Percentiles rank a stretch among this genome's conserved stretches.
These are phyloP conservation scores for Melocanna baccifera DNA, from an alignment of 176 grass and related monocot genomes.

Conservation along the genomic window DNA sequence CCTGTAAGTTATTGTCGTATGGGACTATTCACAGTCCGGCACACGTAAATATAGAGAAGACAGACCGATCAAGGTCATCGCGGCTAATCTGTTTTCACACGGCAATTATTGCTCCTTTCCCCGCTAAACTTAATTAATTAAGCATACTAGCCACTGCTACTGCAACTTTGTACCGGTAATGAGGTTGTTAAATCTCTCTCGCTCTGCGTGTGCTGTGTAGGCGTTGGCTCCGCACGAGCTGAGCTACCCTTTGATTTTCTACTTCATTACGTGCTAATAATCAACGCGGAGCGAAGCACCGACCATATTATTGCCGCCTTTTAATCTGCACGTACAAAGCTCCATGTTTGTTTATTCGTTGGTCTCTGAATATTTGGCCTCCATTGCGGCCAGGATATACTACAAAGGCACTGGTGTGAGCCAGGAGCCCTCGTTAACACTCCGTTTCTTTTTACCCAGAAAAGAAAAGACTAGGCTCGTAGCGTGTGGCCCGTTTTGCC, in stretches of 20 bases:
- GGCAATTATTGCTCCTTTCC: constrained; percentile 19
- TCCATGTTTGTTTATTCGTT: background rate
- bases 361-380: background rate
- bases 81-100: too few relatives aligned
- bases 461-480: background rate
- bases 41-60: too few relatives aligned
- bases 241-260: background rate
- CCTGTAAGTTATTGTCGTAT: too few relatives aligned
- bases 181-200: background rate
- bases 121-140: background rate
- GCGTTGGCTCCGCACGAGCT: constrained; percentile 12
- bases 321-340: background rate
- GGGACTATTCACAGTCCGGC: too few relatives aligned
- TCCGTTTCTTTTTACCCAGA: background rate
- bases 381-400: background rate
- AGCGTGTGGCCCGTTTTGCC: background rate
- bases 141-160: background rate
- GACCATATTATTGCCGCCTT: constrained; percentile 21
- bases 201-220: background rate
- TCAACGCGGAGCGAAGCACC: background rate
- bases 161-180: background rate
- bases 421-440: background rate
- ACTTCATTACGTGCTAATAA: constrained; percentile 10
- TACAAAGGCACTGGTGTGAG: background rate
- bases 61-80: too few relatives aligned